Percentiles rank a stretch among this genome's conserved stretches.
Evolutionary conservation across 306 rosid species (phyloP).

Genomic region (Rosa chinensis): DNA sequence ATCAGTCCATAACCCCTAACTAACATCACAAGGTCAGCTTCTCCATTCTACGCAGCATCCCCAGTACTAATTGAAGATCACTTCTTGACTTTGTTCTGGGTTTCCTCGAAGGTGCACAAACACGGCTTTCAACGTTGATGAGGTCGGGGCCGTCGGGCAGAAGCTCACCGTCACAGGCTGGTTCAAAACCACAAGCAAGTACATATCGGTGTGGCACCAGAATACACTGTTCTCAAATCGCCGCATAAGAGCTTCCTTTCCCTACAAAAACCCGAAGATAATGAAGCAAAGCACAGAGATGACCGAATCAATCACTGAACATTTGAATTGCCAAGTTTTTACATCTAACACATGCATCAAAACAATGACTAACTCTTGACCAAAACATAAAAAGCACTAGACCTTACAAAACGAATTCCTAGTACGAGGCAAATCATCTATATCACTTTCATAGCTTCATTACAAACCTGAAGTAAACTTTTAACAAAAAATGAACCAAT

Average conservation of each 20-base stretch:
- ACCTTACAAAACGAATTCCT: background rate
- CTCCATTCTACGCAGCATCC: background rate
- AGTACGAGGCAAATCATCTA: too few species aligned
- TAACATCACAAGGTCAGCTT: background rate
- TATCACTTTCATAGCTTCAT: background rate
- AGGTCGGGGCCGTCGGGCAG: background rate
- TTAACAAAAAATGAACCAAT: background rate
- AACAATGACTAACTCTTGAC: background rate
- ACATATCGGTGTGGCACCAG: conserved; percentile 35
- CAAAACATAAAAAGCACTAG: background rate
- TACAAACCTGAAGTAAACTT: background rate
- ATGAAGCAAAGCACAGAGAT: background rate
- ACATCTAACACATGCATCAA: background rate
- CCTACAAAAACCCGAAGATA: conserved; percentile 30
- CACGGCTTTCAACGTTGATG: conserved; percentile 19
- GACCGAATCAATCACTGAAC: background rate
- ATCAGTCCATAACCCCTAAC: background rate
- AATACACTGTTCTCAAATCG: conserved; percentile 42
- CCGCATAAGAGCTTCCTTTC: conserved; percentile 22
- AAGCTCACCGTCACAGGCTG: conserved; percentile 41
- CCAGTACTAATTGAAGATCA: background rate
- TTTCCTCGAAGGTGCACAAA: conserved; percentile 15
- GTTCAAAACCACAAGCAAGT: conserved; percentile 33
- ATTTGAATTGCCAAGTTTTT: background rate
- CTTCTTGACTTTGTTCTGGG: background rate